Conservation (phyloP, 192 early-diverging fungal species). For the Pilaira anomala region DNA sequence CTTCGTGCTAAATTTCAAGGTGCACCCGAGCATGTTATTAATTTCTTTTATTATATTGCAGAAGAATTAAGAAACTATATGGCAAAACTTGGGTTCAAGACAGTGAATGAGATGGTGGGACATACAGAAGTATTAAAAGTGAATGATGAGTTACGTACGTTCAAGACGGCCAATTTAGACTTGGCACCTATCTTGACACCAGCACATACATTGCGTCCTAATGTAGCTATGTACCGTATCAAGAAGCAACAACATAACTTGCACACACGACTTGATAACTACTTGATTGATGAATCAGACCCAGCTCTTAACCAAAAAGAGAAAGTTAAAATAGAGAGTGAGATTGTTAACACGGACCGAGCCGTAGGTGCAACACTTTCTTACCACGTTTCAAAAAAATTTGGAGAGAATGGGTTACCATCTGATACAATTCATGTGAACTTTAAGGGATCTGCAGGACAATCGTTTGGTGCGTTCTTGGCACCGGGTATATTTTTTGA, state of each 20-base stretch:
- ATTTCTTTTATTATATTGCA: conserved; percentile 98
- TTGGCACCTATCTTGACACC: conserved; percentile 85
- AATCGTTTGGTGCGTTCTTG: conserved; percentile 94
- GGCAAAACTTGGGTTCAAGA: conserved; percentile 91
- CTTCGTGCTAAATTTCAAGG: conserved; percentile 94
- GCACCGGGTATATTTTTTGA: conserved; percentile 86
- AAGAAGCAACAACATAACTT: conserved; percentile 87
- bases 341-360: conserved; percentile 93
- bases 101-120: conserved; percentile 96
- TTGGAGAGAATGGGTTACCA: conserved; percentile 81
- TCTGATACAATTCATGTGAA: conserved; percentile 84
- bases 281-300: conserved; percentile 79
- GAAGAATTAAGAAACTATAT: conserved; percentile 92
- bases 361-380: conserved; percentile 90
- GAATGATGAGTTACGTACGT: conserved; percentile 67
- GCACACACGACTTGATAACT: conserved; percentile 83
- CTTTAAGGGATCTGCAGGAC: conserved; percentile 90
- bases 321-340: conserved; percentile 55
- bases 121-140: conserved; percentile 82
- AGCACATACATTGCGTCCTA: conserved; percentile 80
- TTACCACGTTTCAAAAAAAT: conserved; percentile 78
- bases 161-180: conserved; percentile 87
- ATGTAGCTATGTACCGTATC: conserved; percentile 81
- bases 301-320: conserved; percentile 59
- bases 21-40: conserved; percentile 93